Base-by-base conservation (phyloP, 768 basidiomycete genomes). In the Leccinum fibrillosum region DNA sequence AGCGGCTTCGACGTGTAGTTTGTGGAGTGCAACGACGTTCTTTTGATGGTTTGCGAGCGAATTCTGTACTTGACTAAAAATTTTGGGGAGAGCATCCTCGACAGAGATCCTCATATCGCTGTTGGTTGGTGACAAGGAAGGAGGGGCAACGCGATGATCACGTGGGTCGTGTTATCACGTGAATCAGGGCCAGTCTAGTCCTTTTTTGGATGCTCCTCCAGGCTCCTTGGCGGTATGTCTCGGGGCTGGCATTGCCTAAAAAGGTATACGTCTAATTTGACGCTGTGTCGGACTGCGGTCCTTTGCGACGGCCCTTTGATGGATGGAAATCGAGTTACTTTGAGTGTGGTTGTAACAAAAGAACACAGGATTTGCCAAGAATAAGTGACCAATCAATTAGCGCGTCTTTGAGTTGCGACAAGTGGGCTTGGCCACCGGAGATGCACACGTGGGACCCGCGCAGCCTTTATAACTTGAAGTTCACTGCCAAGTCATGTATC, bases 21-120 rank as follows among this genome's bases (percentile, higher is more conserved):
- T 92, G 77, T 91, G 79, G 3, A 97, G 81, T 0, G 86, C 84
- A 44, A 92, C 86, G 52, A 87, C 77, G 74, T 97, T 96, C 79
- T 97, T 97, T 60, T 88, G 86, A 72, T 98, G 94, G 70, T 92
- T 94, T 9, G 90, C 85, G 13, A 79, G 72, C 0, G 88, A 84
- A 7, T 69, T 75, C 69, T 94, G 92, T 0, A 80, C 89, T 73
- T 96, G 90, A 28, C 89, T 84, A 60, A 95, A 91, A 47, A 94
- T 90, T 34, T 80, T 83, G 1, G 66, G 61, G 45, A 67, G 61
- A 0, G 53, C 59, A 0, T 68, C 64, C 10, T 42, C 30, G 32
- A 64, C 53, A 6, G 62, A 57, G 19, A 17, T 35, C n/a, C 57
- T 56, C 44, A 39, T 53, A 1, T 12, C 28, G 28, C 4, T 35